These are phyloP conservation scores for Tuber aestivum DNA, from an alignment of 495 filamentous ascomycete genomes.

Conservation along the genomic window DNA sequence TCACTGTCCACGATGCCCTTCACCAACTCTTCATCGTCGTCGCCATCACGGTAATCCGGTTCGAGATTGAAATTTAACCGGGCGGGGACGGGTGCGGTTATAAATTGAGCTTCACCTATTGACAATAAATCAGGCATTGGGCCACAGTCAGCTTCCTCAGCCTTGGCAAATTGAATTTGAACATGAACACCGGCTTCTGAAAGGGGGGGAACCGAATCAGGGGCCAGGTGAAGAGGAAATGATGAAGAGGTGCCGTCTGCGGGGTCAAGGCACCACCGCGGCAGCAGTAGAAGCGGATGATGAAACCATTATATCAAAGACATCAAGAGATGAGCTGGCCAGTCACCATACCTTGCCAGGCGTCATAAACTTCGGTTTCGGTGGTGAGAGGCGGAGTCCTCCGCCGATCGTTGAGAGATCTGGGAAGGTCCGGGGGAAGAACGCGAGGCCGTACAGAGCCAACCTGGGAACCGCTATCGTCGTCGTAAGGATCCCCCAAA, in stretches of 20 bases:
- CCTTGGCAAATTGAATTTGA: neutral
- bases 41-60: conserved; percentile 64
- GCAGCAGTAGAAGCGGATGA: conserved; percentile 1
- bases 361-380: conserved; percentile 97
- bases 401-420: conserved; percentile 80
- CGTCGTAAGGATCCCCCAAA: conserved; percentile 46
- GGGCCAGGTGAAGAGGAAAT: neutral
- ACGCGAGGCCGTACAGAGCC: conserved; percentile 46
- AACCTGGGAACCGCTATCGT: conserved; percentile 32
- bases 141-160: neutral
- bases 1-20: conserved; percentile 74
- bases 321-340: conserved; percentile 23
- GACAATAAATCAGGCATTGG: conserved; percentile 22
- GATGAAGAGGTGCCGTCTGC: neutral
- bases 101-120: conserved; percentile 86
- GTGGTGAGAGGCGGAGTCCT: conserved; percentile 47
- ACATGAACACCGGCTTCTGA: neutral
- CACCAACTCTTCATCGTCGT: conserved; percentile 61
- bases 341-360: conserved; percentile 76
- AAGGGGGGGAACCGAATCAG: neutral
- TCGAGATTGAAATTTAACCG: conserved; percentile 70
- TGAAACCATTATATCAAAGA: neutral
- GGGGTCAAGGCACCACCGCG: neutral
- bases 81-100: conserved; percentile 75
- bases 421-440: conserved; percentile 82